These are phyloP conservation scores for Tetramitus jugosus DNA, from an alignment of 208 protist genomes.

Conservation along the genomic window DNA sequence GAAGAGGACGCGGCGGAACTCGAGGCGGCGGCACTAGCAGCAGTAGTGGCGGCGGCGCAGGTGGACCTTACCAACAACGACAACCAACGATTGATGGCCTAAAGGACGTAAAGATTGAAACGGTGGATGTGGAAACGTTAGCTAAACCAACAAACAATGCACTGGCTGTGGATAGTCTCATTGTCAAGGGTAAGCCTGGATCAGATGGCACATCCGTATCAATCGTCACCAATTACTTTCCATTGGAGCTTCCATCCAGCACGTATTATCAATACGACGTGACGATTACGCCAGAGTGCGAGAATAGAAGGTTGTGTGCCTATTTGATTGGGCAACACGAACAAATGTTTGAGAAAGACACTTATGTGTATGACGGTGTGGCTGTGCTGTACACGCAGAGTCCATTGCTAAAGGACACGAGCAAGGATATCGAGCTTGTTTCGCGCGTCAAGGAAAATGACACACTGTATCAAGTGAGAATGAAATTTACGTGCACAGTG, in stretches of 20 bases:
- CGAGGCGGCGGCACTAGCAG: no score
- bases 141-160: no score
- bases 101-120: no score
- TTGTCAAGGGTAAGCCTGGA: no score
- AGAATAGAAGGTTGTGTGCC: neutral
- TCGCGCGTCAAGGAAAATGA: neutral
- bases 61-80: no score
- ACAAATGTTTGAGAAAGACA: neutral
- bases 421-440: neutral
- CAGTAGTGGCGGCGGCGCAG: no score
- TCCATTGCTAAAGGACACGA: neutral
- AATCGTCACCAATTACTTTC: constrained; percentile 8
- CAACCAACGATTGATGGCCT: no score
- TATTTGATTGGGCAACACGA: neutral
- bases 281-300: neutral
- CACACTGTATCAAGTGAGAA: neutral
- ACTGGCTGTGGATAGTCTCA: no score
- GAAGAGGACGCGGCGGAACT: no score
- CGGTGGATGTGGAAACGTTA: no score
- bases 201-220: no score
- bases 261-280: constrained; percentile 2
- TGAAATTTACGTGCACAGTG: neutral
- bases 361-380: neutral
- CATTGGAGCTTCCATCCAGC: neutral
- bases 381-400: neutral